phyloP scores from a whole-genome alignment of 306 rosid species.

The Corylus americana region DNA sequence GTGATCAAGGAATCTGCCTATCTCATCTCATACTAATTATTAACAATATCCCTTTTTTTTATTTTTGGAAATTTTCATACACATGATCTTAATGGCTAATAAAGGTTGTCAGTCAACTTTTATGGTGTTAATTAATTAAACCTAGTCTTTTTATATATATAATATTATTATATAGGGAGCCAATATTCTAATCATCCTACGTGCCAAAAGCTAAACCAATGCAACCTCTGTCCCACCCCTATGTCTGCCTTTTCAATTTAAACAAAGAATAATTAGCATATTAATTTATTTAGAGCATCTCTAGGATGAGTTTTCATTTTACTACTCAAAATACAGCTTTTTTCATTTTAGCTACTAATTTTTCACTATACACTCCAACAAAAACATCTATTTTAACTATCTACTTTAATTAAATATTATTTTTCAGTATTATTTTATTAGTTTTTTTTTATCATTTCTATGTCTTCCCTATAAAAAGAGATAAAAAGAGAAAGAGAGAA shows the following conservation, averaged over 20 bases:
- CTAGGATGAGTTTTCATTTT: too few species aligned
- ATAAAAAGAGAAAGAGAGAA: too few species aligned
- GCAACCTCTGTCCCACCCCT: not conserved
- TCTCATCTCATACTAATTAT: conserved; percentile 2
- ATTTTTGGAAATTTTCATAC: conserved; percentile 25
- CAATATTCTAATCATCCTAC: conserved; percentile 10
- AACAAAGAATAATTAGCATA: not conserved
- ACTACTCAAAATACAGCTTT: too few species aligned
- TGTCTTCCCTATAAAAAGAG: too few species aligned
- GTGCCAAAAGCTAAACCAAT: not conserved
- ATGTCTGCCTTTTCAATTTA: not conserved
- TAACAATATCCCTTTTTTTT: not conserved
- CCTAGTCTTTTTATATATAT: not conserved
- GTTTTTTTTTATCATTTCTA: too few species aligned
- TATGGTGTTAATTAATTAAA: not conserved
- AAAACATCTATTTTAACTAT: too few species aligned
- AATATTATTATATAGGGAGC: not conserved
- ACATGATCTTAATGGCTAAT: not conserved
- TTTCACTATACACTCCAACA: too few species aligned
- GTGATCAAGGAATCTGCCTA: conserved; percentile 39
- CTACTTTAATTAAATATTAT: too few species aligned
- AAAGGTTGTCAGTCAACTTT: not conserved
- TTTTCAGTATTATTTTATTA: too few species aligned
- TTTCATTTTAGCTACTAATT: too few species aligned
- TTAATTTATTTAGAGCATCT: not conserved